Evolutionary conservation across 371 early-diverging fungal species (phyloP).

Genomic region (Amoeboaphelidium occidentale): DNA sequence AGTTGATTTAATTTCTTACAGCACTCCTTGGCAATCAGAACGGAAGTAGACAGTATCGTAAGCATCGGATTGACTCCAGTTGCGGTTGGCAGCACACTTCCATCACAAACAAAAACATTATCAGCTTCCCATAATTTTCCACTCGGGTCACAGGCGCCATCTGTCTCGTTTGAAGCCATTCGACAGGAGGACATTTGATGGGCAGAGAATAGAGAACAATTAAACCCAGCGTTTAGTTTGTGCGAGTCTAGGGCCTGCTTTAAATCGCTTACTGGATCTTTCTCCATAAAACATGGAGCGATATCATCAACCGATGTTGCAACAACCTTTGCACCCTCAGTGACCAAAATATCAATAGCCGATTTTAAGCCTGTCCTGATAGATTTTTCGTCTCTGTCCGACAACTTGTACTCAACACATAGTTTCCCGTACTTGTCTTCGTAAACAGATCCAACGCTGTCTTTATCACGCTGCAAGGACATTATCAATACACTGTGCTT

Average conservation of each 20-base stretch:
- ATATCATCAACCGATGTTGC: conserved; percentile 23
- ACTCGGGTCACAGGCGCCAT: conserved; percentile 32
- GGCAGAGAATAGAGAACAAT: background rate
- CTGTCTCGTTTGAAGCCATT: conserved; percentile 29
- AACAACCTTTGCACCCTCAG: conserved; percentile 38
- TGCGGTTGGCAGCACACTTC: conserved; percentile 40
- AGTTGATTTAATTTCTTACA: background rate
- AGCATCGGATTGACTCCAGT: conserved; percentile 27
- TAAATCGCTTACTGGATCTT: too few relatives aligned
- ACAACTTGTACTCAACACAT: conserved; percentile 20
- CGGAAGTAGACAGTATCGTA: background rate
- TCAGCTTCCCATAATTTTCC: conserved; percentile 51
- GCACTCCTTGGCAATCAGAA: background rate
- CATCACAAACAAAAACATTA: conserved; percentile 41
- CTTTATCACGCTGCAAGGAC: background rate
- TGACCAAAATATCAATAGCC: conserved; percentile 22
- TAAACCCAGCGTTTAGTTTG: conserved; percentile 6
- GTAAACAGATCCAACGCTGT: background rate
- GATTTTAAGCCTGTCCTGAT: conserved; percentile 23
- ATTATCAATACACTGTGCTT: too few relatives aligned
- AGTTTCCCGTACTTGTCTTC: background rate
- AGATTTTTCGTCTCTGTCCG: conserved; percentile 23
- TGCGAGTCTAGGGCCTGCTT: too few relatives aligned
- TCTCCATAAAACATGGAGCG: conserved; percentile 1
- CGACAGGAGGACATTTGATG: conserved; percentile 19